Evolutionary conservation across 805 yeast species (phyloP), one percentile per base, ranked within the genome.

Genomic region (Yamadazyma philogaea): DNA sequence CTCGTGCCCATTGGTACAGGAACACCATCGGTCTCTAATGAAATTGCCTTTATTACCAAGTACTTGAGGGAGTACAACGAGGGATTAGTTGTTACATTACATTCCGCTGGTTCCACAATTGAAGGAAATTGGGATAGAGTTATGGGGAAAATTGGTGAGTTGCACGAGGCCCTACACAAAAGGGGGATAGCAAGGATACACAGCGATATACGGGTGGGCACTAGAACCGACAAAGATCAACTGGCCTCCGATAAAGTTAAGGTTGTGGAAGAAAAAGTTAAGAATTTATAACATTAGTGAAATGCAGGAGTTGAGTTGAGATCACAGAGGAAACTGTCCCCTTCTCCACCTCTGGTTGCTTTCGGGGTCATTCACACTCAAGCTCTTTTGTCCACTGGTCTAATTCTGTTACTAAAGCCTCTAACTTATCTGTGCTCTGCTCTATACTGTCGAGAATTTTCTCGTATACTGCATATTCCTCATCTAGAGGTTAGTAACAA

Each of bases 91-190:
- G 79, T 83, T 48, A 79, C 86, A 1, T 67, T 88, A 46, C 96
- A 88, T 63, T 84, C 95, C 52, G 96, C 96, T 2, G 96, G 96
- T 3, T 88, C 96, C 6, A 87, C 96, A 1, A 81, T 84, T 52
- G 84, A 85, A 54, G 96, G 96, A 1, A 89, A 88, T n/a, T 89
- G 96, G 96, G 79, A 81, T 54, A 89, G 84, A 42, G 96, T 89
- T 1, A 83, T 81, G 79, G 78, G 72, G 26, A 64, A 87, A 40
- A 83, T 88, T 53, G 96, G 96, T 6, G 75, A 78, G 51, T 66
- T 87, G 53, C 96, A 88, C 56, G 81, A 82, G 55, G 68, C 69
- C 34, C 75, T 86, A 40, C 96, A 88, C 55, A 50, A 52, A 7
- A 69, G 76, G 50, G 95, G 95, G 1, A 79, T 85, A 10, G 74